Evolutionary conservation across 2,329 filamentous ascomycete species (phyloP), one percentile per base, ranked within the genome.

Genomic region (Talaromyces pinophilus): DNA sequence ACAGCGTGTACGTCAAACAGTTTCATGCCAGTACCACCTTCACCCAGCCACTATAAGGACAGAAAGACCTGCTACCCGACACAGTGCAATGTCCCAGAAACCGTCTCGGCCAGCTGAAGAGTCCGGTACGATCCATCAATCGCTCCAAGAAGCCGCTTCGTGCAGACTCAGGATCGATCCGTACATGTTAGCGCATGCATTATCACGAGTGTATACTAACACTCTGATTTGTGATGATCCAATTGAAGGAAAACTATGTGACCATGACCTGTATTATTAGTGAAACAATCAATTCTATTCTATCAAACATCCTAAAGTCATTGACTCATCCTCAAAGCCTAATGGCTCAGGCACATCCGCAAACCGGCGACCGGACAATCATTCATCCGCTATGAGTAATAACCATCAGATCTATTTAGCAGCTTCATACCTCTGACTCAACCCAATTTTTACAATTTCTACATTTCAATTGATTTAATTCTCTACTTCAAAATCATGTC

Each of bases 401-500:
- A 64, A 22, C 52, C 44, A 46, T 59, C 55, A 59, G 35, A 59
- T 25, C 19, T 40, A 59, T 42, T 6, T n/a, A 59, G 33, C 22
- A 60, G 11, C 33, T 38, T 57, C 33, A 15, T 22, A 40, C n/a
- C 5, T 38, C 54, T 57, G 54, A 57, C 54, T 57, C 54, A 57
- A 57, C 10, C 19, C 10, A 22, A 22, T 22, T 19, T 15, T 10
- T 25, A 1, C 2, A 7, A 15, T 38, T 57, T 38, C 6, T 19
- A 33, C 10, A 22, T 10, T 15, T 55, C 59, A 65, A 67, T 67
- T 67, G 59, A 28, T 48, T 50, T 17, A 30, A 54, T 60, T n/a
- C 40, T 38, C 11, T 15, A 35, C 5, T 22, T 67, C 67, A 62
- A 63, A 55, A 73, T 22, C 63, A 77, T 76, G 75, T 73, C 77